These are phyloP conservation scores for Trichoderma asperelloides DNA, from an alignment of 495 filamentous ascomycete genomes.

Conservation along the genomic window DNA sequence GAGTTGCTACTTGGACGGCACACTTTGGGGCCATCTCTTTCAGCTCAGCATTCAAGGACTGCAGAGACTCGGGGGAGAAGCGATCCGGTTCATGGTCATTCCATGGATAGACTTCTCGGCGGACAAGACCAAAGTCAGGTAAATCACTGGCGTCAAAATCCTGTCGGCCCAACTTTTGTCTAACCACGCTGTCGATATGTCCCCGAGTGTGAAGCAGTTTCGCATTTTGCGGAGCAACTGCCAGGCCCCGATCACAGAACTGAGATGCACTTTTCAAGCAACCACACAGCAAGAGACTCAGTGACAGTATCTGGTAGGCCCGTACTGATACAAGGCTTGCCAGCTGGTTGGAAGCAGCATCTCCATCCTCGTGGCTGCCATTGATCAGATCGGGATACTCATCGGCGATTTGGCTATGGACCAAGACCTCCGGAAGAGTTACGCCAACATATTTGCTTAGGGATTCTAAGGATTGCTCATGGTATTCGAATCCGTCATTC, in stretches of 20 bases:
- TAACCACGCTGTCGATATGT: constrained; percentile 39
- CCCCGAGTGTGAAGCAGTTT: constrained; percentile 37
- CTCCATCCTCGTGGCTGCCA: constrained; percentile 17
- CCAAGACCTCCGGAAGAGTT: constrained; percentile 27
- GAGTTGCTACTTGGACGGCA: constrained; percentile 59
- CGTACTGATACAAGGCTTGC: constrained; percentile 37
- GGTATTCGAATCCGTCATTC: constrained; percentile 60
- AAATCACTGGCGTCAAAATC: constrained; percentile 42
- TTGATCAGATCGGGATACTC: constrained; percentile 9
- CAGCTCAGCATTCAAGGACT: constrained; percentile 58
- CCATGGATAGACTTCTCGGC: constrained; percentile 90
- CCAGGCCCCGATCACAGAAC: constrained; percentile 50
- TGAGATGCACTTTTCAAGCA: constrained; percentile 61
- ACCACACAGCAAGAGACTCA: constrained; percentile 55
- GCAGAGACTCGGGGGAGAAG: constrained; percentile 57
- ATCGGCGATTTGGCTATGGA: constrained; percentile 32
- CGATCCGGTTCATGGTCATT: constrained; percentile 83
- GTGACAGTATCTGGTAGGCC: constrained; percentile 48
- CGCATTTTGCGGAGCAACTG: constrained; percentile 30
- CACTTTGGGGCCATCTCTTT: constrained; percentile 56
- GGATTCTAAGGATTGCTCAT: constrained; percentile 43
- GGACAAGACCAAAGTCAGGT: constrained; percentile 65
- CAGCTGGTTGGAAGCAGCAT: constrained; percentile 24
- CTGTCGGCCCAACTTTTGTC: constrained; percentile 33
- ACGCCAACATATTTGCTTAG: constrained; percentile 23